phyloP scores from a whole-genome alignment of 2,329 filamentous ascomycete species.

The Cordyceps cicadae region DNA sequence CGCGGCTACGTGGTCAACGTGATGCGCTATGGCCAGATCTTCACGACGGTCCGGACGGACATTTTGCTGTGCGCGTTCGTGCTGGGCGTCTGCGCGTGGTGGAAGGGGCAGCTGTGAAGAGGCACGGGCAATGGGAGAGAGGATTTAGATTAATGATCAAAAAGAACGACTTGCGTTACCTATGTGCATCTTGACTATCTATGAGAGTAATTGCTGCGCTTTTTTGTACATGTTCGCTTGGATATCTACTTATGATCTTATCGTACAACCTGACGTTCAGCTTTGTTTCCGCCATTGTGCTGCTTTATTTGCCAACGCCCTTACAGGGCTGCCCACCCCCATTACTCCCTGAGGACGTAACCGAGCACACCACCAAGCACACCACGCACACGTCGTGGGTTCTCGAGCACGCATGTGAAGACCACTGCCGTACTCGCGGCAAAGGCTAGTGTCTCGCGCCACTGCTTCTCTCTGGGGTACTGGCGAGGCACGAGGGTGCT shows the following conservation, averaged over 20 bases:
- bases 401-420: constrained; percentile 58
- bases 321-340: background rate
- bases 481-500: constrained; percentile 65
- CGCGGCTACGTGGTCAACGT: constrained; percentile 53
- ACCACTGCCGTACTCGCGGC: constrained; percentile 60
- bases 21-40: constrained; percentile 62
- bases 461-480: constrained; percentile 55
- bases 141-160: background rate
- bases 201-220: background rate
- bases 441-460: constrained; percentile 59
- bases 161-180: background rate
- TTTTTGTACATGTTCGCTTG: background rate
- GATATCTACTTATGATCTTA: background rate
- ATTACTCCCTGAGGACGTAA: constrained; percentile 33
- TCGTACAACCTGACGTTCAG: background rate
- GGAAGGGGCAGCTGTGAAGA: constrained; percentile 18
- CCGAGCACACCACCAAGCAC: constrained; percentile 55
- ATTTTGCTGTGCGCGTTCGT: constrained; percentile 73
- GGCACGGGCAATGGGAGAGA: background rate
- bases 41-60: constrained; percentile 62
- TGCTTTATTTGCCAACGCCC: background rate
- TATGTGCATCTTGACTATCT: background rate
- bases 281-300: background rate
- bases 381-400: constrained; percentile 55
- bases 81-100: constrained; percentile 50